Evolutionary conservation across 495 filamentous ascomycete genomes (phyloP).

Genomic region (Daldinia caldariorum): DNA sequence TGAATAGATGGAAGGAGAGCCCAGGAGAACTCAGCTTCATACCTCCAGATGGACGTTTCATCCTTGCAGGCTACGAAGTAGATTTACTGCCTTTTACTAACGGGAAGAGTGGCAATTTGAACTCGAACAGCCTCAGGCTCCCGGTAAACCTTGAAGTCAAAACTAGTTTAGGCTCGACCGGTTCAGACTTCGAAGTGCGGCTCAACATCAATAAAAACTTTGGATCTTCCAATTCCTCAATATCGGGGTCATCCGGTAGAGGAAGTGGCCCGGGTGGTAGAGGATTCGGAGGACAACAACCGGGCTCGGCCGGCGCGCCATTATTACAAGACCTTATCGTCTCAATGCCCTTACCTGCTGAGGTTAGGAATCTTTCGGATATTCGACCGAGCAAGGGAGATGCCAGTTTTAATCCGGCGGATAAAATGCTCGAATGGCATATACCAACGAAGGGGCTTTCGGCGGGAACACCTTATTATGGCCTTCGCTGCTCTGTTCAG

Average conservation of each 20-base stretch:
- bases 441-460: slow-evolving; percentile 74
- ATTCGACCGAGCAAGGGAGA: slow-evolving; percentile 86
- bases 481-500: slow-evolving; percentile 79
- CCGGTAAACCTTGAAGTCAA: slow-evolving; percentile 84
- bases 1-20: slow-evolving; percentile 83
- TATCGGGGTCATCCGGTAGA: slow-evolving; percentile 60
- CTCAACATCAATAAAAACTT: slow-evolving; percentile 74
- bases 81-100: slow-evolving; percentile 76
- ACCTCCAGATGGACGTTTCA: slow-evolving; percentile 94
- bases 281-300: slow-evolving; percentile 53
- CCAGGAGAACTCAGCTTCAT: slow-evolving; percentile 94
- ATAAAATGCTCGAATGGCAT: slow-evolving; percentile 80
- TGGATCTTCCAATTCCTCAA: slow-evolving; percentile 54
- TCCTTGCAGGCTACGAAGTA: slow-evolving; percentile 93
- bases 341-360: slow-evolving; percentile 80
- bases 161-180: slow-evolving; percentile 75
- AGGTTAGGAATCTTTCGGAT: slow-evolving; percentile 87
- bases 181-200: slow-evolving; percentile 89
- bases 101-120: slow-evolving; percentile 53
- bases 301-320: slow-evolving; percentile 64
- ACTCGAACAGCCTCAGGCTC: slow-evolving; percentile 72
- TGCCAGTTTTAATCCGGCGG: slow-evolving; percentile 78
- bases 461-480: slow-evolving; percentile 71
- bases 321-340: slow-evolving; percentile 82
- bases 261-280: slow-evolving; percentile 63